These are phyloP conservation scores for Plectosphaerella sp. DNA, from an alignment of 2,329 filamentous ascomycete genomes.

Conservation along the genomic window DNA sequence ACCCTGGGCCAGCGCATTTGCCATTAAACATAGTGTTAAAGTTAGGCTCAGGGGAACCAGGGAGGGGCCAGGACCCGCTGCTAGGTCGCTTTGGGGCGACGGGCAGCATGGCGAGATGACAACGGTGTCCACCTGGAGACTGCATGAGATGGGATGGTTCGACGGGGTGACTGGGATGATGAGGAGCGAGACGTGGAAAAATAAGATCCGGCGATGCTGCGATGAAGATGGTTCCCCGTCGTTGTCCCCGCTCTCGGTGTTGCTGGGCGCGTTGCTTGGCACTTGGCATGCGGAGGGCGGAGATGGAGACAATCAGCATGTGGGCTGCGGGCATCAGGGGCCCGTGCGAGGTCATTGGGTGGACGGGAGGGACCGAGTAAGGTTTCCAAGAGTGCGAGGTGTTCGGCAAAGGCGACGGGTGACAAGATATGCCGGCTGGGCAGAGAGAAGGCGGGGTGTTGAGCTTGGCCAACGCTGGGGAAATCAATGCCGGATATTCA, in stretches of 20 bases:
- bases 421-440: too few relatives aligned
- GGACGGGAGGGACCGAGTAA: too few relatives aligned
- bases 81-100: background rate
- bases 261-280: background rate
- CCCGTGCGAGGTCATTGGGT: too few relatives aligned
- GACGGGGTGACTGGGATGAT: background rate
- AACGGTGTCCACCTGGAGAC: conserved; percentile 3
- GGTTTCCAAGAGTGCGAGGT: too few relatives aligned
- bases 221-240: background rate
- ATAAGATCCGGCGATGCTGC: conserved; percentile 3
- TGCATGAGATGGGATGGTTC: background rate
- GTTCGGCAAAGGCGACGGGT: too few relatives aligned
- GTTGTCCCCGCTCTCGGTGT: conserved; percentile 3
- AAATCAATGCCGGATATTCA: too few relatives aligned
- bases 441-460: too few relatives aligned
- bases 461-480: too few relatives aligned
- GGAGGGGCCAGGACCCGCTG: background rate
- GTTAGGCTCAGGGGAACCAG: background rate
- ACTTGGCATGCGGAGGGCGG: conserved; percentile 5
- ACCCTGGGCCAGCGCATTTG: background rate
- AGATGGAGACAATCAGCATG: too few relatives aligned
- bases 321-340: too few relatives aligned
- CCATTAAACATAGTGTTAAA: background rate
- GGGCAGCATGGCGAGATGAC: background rate
- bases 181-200: conserved; percentile 10